Evolutionary conservation across 78 protist species (phyloP).

Genomic region (Dictyostelium discoideum): dicty_2.7 NC_007089.4:2509501-2510000

Average conservation of each 20-base stretch:
- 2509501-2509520: constrained; percentile 22
- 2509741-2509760: constrained; percentile 20
- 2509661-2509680: neutral
- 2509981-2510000: too few relatives aligned
- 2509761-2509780: constrained; percentile 19
- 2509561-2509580: constrained; percentile 19
- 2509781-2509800: constrained; percentile 50
- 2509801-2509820: constrained; percentile 69
- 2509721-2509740: neutral
- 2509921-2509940: neutral
- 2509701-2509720: neutral
- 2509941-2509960: neutral
- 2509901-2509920: neutral
- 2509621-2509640: neutral
- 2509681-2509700: neutral
- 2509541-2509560: neutral
- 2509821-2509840: constrained; percentile 32
- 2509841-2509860: constrained; percentile 1
- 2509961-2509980: too few relatives aligned
- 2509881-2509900: neutral
- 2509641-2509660: neutral
- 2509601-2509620: neutral
- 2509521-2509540: constrained; percentile 52
- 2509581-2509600: neutral
- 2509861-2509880: constrained; percentile 8